Percentiles rank a stretch among this genome's conserved stretches.
phyloP scores from a whole-genome alignment of 257 asterid species.

The Haberlea rhodopensis region DNA sequence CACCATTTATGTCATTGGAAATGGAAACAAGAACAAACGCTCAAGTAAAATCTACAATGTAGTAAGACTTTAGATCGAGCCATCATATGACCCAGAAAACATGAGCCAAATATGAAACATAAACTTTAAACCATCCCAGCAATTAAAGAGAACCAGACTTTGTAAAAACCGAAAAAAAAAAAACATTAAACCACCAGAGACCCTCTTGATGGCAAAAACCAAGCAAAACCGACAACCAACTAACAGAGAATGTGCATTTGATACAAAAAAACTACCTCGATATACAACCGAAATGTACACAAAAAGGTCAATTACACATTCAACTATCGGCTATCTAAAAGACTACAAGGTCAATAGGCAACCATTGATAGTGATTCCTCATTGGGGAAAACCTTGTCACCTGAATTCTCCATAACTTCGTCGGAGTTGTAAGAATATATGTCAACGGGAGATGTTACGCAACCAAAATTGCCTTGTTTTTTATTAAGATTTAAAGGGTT shows the following conservation, averaged over 20 bases:
- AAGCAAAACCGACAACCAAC: slow-evolving; percentile 16
- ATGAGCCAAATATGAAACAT: no score
- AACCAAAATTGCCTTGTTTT: slow-evolving; percentile 38
- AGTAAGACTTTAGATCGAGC: no score
- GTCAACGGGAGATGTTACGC: slow-evolving; percentile 66
- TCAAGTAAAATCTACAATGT: no score
- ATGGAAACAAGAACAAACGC: no score
- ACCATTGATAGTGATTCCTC: slow-evolving; percentile 31
- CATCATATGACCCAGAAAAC: no score
- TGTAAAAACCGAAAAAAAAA: neutral
- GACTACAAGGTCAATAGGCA: neutral
- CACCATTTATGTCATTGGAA: no score
- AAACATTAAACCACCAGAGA: slow-evolving; percentile 23
- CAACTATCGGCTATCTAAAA: slow-evolving; percentile 8
- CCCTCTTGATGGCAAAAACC: slow-evolving; percentile 27
- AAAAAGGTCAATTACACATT: neutral
- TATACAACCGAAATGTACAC: slow-evolving; percentile 27
- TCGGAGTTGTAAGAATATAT: slow-evolving; percentile 59
- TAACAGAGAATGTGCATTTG: slow-evolving; percentile 24
- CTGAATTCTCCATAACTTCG: slow-evolving; percentile 38
- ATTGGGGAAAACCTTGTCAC: slow-evolving; percentile 37
- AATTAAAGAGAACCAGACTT: neutral
- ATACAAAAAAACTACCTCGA: slow-evolving; percentile 26
- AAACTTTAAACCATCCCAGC: neutral
- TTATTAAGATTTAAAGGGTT: slow-evolving; percentile 30